These are phyloP conservation scores for Colletotrichum sp. DNA, from an alignment of 2,329 filamentous ascomycete genomes.

Conservation along the genomic window DNA sequence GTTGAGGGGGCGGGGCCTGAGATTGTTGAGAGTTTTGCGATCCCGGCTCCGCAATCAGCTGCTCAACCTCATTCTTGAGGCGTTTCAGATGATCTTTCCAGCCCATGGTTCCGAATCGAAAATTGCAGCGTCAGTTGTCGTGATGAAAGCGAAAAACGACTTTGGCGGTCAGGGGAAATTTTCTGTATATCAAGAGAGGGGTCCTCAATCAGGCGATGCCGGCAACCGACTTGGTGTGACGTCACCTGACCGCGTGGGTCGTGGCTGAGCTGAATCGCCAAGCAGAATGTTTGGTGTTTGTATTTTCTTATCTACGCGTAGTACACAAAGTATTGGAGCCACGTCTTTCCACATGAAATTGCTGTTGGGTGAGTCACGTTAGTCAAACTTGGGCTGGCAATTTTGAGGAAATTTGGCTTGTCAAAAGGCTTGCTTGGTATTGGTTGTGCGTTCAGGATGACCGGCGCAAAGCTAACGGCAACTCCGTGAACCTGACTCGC, in stretches of 20 bases:
- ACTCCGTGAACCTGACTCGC: neutral
- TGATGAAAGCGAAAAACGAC: neutral
- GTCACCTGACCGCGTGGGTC: neutral
- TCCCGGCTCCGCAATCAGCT: constrained; percentile 33
- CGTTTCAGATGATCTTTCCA: constrained; percentile 44
- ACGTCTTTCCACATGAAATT: neutral
- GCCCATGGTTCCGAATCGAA: neutral
- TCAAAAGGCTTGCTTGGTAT: neutral
- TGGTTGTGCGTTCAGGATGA: neutral
- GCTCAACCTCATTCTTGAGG: constrained; percentile 42
- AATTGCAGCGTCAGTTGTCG: neutral
- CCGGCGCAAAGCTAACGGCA: neutral
- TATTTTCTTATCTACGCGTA: neutral
- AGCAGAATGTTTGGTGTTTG: neutral
- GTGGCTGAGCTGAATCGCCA: constrained; percentile 1
- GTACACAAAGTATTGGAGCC: neutral
- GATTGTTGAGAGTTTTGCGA: constrained; percentile 21
- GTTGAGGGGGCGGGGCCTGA: constrained; percentile 26
- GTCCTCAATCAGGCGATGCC: neutral
- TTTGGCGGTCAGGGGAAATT: neutral
- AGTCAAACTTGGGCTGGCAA: neutral
- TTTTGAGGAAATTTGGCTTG: neutral
- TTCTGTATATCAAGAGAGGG: neutral
- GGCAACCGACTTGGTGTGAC: neutral
- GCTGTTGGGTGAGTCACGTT: neutral